Evolutionary conservation across 768 basidiomycete genomes (phyloP).

Genomic region (Asterophora lycoperdoides): DNA sequence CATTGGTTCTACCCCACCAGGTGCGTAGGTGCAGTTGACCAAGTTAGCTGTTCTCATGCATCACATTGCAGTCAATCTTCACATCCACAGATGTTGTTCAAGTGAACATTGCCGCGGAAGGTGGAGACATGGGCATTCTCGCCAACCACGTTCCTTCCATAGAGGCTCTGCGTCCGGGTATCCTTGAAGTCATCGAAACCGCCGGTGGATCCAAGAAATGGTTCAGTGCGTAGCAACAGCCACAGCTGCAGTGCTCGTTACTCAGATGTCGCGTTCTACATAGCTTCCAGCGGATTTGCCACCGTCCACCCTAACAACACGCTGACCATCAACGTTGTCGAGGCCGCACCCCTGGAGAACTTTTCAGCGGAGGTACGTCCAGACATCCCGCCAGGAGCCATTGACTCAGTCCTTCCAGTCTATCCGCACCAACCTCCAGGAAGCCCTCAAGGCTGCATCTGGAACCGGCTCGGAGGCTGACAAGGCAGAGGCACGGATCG

Average conservation of each 20-base stretch:
- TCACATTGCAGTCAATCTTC: constrained; percentile 70
- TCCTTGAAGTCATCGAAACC: constrained; percentile 91
- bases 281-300: constrained; percentile 95
- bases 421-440: constrained; percentile 82
- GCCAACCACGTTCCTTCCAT: constrained; percentile 99
- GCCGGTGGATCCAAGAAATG: constrained; percentile 83
- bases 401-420: constrained; percentile 48
- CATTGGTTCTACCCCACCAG: constrained; percentile 93
- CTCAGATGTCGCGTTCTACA: constrained; percentile 1
- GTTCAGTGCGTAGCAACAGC: constrained; percentile 68
- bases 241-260: background rate
- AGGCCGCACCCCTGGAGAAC: constrained; percentile 87
- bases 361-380: constrained; percentile 82
- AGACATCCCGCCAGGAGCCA: background rate
- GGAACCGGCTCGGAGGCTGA: constrained; percentile 90
- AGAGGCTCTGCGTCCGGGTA: constrained; percentile 89
- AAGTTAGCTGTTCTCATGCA: background rate
- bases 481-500: constrained; percentile 89
- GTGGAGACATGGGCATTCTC: constrained; percentile 98
- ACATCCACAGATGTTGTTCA: constrained; percentile 89
- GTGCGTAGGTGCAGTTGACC: constrained; percentile 37
- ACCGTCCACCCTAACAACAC: constrained; percentile 97
- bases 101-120: constrained; percentile 90
- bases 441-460: constrained; percentile 75
- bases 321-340: constrained; percentile 94